Evolutionary conservation across 192 early-diverging fungal genomes (phyloP), one percentile per base, ranked within the genome.

Genomic region (Entomortierella lignicola): DNA sequence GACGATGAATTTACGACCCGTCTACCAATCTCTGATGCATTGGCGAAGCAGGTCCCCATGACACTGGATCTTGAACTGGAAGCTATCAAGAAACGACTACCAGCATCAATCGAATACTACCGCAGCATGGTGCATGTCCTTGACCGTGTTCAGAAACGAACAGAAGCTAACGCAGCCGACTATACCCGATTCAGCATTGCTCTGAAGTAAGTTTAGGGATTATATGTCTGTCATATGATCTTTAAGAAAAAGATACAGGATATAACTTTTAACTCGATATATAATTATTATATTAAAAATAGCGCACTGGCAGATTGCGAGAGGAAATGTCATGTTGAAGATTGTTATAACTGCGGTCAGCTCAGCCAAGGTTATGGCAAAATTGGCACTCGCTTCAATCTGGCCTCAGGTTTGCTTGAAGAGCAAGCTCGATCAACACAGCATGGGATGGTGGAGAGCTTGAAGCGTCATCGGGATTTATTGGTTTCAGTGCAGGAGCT

Each of bases 401-500:
- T 80, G 20, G 68, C 79, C 4, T 73, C 79, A 15, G 60, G 50
- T 18, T 55, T 88, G 13, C 64, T 84, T 58, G 83, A 87, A 23
- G 67, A 86, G 12, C 44, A 86, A 63, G 82, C 81, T 7, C 31
- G 30, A 47, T 55, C 81, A 20, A 70, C 80, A 55, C 81, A 82
- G 11, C 85, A 85, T 48, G 85, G 80, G 0, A 77, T 91, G 52
- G 70, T 91, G 6, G 91, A 92, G 55, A 85, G 72, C 79, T 50
- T 92, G 42, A 92, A 91, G 58, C 70, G 85, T 34, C 85, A 89
- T 54, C 85, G 90, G n/a, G 91, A 92, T 59, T 62, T 92, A 13
- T 68, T 92, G 25, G 83, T 89, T 17, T 87, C 90, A 8, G 81
- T 85, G 47, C 79, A 75, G 74, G 85, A 87, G 56, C 53, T 89